phyloP scores from a whole-genome alignment of 2,329 filamentous ascomycete species.

The Pseudonectria foliicola region DNA sequence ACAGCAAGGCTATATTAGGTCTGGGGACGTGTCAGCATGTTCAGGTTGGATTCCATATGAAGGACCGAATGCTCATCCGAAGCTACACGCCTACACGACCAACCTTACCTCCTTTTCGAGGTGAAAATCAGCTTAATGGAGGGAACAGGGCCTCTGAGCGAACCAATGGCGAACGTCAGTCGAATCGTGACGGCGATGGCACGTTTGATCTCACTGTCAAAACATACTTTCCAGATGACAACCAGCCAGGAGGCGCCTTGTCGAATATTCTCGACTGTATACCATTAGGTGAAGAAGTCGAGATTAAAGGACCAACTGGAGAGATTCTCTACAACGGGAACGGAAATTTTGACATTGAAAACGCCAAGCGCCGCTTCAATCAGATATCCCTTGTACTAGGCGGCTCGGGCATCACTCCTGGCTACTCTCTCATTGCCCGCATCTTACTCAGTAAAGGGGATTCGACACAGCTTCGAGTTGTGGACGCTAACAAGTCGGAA shows the following conservation, averaged over 20 bases:
- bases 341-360: constrained; percentile 38
- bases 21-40: constrained; percentile 46
- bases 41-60: constrained; percentile 44
- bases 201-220: constrained; percentile 44
- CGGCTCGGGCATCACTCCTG: constrained; percentile 44
- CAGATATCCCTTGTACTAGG: constrained; percentile 42
- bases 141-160: background rate
- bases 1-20: constrained; percentile 33
- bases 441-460: constrained; percentile 30
- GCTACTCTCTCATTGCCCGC: constrained; percentile 41
- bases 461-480: constrained; percentile 31
- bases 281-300: constrained; percentile 39
- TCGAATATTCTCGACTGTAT: constrained; percentile 46
- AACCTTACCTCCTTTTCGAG: constrained; percentile 21
- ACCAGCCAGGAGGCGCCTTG: constrained; percentile 46
- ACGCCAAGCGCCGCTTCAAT: constrained; percentile 32
- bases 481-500: constrained; percentile 43
- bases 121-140: background rate
- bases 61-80: constrained; percentile 42
- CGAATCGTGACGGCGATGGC: constrained; percentile 27
- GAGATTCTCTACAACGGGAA: constrained; percentile 42
- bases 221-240: constrained; percentile 40
- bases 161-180: too few relatives aligned
- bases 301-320: constrained; percentile 44
- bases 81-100: constrained; percentile 45